phyloP scores from a whole-genome alignment of 2,329 filamentous ascomycete genomes.

The Zalaria sp. region DNA sequence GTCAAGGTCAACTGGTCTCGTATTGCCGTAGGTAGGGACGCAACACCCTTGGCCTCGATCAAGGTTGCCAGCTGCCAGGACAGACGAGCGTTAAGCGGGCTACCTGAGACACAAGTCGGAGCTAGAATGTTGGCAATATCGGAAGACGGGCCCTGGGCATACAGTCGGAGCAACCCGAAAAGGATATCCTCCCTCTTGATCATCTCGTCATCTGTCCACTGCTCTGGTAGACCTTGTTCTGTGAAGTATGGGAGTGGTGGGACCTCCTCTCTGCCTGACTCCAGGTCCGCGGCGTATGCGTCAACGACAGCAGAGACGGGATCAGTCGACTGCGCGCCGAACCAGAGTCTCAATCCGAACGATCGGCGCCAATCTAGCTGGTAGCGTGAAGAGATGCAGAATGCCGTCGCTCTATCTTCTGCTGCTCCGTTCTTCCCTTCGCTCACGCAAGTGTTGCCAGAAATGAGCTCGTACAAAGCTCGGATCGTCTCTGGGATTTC shows the following conservation, averaged over 20 bases:
- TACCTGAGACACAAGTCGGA: slow-evolving; percentile 62
- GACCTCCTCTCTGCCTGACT: slow-evolving; percentile 52
- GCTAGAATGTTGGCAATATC: slow-evolving; percentile 45
- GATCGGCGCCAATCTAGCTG: slow-evolving; percentile 85
- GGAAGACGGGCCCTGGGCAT: slow-evolving; percentile 42
- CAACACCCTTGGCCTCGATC: slow-evolving; percentile 20
- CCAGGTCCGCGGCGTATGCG: slow-evolving; percentile 60
- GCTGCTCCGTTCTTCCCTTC: slow-evolving; percentile 59
- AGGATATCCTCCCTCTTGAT: slow-evolving; percentile 60
- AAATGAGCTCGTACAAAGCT: slow-evolving; percentile 76
- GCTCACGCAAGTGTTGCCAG: slow-evolving; percentile 75
- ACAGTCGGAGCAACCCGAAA: slow-evolving; percentile 76
- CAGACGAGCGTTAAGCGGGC: slow-evolving; percentile 60
- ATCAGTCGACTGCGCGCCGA: slow-evolving; percentile 55
- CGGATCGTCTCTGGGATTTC: slow-evolving; percentile 78
- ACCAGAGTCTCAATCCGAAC: slow-evolving; percentile 86
- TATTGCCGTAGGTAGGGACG: slow-evolving; percentile 19
- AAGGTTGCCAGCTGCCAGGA: slow-evolving; percentile 71
- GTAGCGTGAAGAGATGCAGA: slow-evolving; percentile 73
- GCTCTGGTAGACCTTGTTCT: slow-evolving; percentile 41
- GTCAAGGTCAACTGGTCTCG: slow-evolving; percentile 52
- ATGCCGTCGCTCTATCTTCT: slow-evolving; percentile 69
- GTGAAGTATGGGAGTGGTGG: slow-evolving; percentile 59
- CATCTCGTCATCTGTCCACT: slow-evolving; percentile 47
- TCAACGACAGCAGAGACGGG: slow-evolving; percentile 58